Evolutionary conservation across 768 basidiomycete genomes (phyloP), one percentile per base, ranked within the genome.

Genomic region (Lactarius akahatsu): DNA sequence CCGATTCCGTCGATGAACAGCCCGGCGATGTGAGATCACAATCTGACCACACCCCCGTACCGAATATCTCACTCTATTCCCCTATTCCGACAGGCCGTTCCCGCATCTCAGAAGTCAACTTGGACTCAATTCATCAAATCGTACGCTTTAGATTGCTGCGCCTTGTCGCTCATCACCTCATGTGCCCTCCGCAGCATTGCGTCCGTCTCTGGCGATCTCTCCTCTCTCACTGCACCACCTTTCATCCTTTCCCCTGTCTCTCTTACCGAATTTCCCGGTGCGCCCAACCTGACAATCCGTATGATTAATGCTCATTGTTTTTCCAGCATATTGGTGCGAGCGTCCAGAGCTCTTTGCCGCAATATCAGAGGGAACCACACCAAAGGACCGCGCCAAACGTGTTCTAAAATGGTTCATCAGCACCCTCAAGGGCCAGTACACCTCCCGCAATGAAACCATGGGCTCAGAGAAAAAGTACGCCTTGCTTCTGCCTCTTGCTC

Each of bases 401-500:
- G 93, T 98, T n/a, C 82, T 98, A 55, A 86, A 84, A 72, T 99
- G 96, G 96, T 99, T 98, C 78, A 91, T 99, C 73, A 89, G 89
- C 72, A 99, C 96, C 0, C 83, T 99, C 59, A 97, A 95, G 76
- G 96, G 94, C 16, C 95, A 97, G 74, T 95, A 95, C 76, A 98
- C 92, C 50, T 93, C 93, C 20, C 82, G 96, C 58, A 98, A 98
- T 72, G 95, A 97, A 79, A 88, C 89, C 69, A 90, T 94, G 86
- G 96, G 96, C 16, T 94, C 92, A 1, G 96, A 98, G 84, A 98
- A 98, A 83, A 98, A 98, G 92, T 92, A 69, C 57, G 86, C 79
- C 41, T 23, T 38, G 63, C 61, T 15, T 61, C 28, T 20, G 28
- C 34, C 11, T 34, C 50, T 36, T 57, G 30, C 57, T 40, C 15